These are phyloP conservation scores for Lentinula boryana DNA, from an alignment of 768 basidiomycete genomes.

Conservation along the genomic window DNA sequence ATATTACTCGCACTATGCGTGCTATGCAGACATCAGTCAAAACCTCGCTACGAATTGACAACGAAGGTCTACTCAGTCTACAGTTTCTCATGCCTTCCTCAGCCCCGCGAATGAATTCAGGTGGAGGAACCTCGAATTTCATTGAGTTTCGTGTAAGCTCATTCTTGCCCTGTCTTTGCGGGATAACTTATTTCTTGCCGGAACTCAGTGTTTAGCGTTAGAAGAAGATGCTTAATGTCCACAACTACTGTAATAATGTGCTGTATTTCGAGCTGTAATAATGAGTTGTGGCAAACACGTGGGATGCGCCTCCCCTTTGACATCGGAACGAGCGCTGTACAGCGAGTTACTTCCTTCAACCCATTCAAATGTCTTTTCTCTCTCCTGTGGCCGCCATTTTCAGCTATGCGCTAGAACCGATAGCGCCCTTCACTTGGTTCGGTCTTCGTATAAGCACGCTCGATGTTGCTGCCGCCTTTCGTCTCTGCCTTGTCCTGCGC, in stretches of 20 bases:
- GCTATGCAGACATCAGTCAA: slow-evolving; percentile 83
- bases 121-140: slow-evolving; percentile 44
- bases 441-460: slow-evolving; percentile 53
- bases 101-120: slow-evolving; percentile 29
- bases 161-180: not conserved
- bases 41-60: slow-evolving; percentile 83
- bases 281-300: too few species aligned
- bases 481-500: slow-evolving; percentile 64
- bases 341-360: too few species aligned
- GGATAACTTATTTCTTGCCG: not conserved
- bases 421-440: slow-evolving; percentile 66
- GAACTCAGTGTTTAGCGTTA: slow-evolving; percentile 34
- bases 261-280: not conserved
- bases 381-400: slow-evolving; percentile 44
- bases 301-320: too few species aligned
- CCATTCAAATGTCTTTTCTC: slow-evolving; percentile 25
- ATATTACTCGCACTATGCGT: slow-evolving; percentile 63
- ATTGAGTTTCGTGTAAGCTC: slow-evolving; percentile 81
- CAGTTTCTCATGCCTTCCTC: slow-evolving; percentile 82
- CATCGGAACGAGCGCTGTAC: too few species aligned
- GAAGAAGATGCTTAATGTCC: slow-evolving; percentile 20
- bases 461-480: slow-evolving; percentile 61
- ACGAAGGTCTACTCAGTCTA: slow-evolving; percentile 74
- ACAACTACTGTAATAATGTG: not conserved
- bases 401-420: slow-evolving; percentile 46